Conservation (phyloP, 257 asterid genomes). For the Solanum sparsipilum region DNA sequence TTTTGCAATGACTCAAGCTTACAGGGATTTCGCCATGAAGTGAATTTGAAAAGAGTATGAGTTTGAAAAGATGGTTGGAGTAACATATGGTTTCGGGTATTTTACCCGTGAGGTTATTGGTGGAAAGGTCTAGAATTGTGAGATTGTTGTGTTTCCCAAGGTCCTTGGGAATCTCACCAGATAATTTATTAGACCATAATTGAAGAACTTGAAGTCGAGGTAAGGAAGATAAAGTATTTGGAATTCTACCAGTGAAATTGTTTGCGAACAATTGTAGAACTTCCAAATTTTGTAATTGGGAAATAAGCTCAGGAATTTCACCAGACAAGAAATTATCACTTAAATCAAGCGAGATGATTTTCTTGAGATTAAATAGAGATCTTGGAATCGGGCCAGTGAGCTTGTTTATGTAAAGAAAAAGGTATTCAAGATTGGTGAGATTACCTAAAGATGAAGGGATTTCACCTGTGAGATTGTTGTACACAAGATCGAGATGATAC, state of each 20-base stretch:
- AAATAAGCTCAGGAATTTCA: constrained; percentile 41
- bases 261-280: constrained; percentile 73
- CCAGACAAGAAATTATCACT: constrained; percentile 67
- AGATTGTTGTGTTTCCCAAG: constrained; percentile 58
- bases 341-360: constrained; percentile 58
- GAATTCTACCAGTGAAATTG: constrained; percentile 59
- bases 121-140: constrained; percentile 69
- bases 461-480: constrained; percentile 68
- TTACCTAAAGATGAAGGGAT: constrained; percentile 73
- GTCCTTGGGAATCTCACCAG: constrained; percentile 50
- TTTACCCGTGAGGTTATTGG: constrained; percentile 56
- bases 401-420: constrained; percentile 63
- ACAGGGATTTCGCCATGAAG: constrained; percentile 50
- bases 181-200: constrained; percentile 58
- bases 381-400: constrained; percentile 56
- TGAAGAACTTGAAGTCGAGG: constrained; percentile 69
- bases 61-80: constrained; percentile 46
- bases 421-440: constrained; percentile 51
- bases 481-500: constrained; percentile 65
- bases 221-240: constrained; percentile 38
- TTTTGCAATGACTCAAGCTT: constrained; percentile 44
- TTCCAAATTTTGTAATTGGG: constrained; percentile 36
- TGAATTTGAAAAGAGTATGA: constrained; percentile 71
- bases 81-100: constrained; percentile 51
- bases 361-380: constrained; percentile 36